Evolutionary conservation across 2,329 filamentous ascomycete genomes (phyloP).

Genomic region (Penicillium rolfsii): DNA sequence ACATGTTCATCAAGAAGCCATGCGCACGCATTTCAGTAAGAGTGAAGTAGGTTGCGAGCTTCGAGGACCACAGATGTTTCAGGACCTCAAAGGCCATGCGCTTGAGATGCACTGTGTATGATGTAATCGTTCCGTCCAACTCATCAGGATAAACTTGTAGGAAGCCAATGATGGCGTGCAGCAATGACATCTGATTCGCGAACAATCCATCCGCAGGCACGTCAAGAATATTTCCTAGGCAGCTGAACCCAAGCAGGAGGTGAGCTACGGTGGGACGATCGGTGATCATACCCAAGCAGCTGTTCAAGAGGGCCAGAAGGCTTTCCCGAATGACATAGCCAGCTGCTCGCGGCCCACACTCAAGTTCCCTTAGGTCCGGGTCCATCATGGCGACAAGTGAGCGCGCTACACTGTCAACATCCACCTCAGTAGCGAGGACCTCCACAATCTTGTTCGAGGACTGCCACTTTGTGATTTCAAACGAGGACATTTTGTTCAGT

Average conservation of each 20-base stretch:
- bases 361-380: constrained; percentile 69
- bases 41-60: constrained; percentile 73
- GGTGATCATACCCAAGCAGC: constrained; percentile 74
- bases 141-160: constrained; percentile 69
- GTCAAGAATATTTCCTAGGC: constrained; percentile 70
- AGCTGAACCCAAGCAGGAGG: constrained; percentile 83
- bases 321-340: constrained; percentile 81
- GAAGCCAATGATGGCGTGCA: constrained; percentile 79
- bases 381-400: constrained; percentile 72
- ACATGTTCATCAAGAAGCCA: constrained; percentile 77
- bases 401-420: constrained; percentile 76
- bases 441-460: constrained; percentile 84
- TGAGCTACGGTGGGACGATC: constrained; percentile 86
- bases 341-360: constrained; percentile 68
- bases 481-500: constrained; percentile 70
- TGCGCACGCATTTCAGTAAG: constrained; percentile 78
- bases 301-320: constrained; percentile 82
- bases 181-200: constrained; percentile 71
- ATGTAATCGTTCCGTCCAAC: constrained; percentile 62
- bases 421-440: constrained; percentile 79
- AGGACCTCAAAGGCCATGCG: constrained; percentile 73
- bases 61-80: constrained; percentile 79
- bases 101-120: constrained; percentile 71
- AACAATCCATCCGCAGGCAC: constrained; percentile 72
- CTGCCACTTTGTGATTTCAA: constrained; percentile 63